Evolutionary conservation across 2,329 filamentous ascomycete species (phyloP).

Genomic region (Phyllachora maydis): DNA sequence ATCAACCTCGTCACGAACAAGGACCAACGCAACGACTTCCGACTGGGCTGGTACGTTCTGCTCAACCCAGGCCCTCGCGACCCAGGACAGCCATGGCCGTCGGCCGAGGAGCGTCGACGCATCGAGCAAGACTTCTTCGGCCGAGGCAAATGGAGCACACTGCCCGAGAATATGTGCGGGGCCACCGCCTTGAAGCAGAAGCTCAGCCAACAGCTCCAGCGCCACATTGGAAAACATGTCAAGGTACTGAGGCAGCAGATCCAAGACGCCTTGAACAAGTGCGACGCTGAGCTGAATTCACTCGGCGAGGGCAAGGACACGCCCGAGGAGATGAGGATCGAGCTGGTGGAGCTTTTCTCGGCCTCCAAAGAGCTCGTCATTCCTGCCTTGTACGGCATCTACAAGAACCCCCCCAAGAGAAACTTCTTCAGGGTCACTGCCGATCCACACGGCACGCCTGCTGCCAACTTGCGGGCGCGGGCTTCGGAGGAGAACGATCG

Average conservation of each 20-base stretch:
- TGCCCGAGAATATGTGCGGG: constrained; percentile 25
- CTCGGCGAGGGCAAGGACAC: constrained; percentile 29
- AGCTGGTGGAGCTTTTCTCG: constrained; percentile 30
- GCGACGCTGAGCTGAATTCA: constrained; percentile 24
- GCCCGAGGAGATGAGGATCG: constrained; percentile 28
- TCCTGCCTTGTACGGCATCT: constrained; percentile 29
- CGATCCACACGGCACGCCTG: constrained; percentile 25
- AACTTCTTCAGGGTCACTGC: constrained; percentile 27
- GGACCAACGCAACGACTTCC: constrained; percentile 26
- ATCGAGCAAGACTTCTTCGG: constrained; percentile 26
- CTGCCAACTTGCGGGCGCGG: constrained; percentile 27
- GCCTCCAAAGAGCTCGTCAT: constrained; percentile 30
- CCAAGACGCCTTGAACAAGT: constrained; percentile 24
- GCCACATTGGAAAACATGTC: constrained; percentile 29
- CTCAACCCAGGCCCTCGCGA: constrained; percentile 23
- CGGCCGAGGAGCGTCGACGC: constrained; percentile 17
- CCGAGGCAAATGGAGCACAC: constrained; percentile 23
- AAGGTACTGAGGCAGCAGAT: constrained; percentile 27
- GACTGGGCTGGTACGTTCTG: constrained; percentile 28
- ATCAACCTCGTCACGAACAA: constrained; percentile 29
- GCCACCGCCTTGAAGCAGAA: constrained; percentile 23
- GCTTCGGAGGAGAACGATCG: constrained; percentile 29
- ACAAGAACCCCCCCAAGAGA: constrained; percentile 31
- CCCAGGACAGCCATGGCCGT: constrained; percentile 21
- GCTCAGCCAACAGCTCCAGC: constrained; percentile 26